Conservation (phyloP, 441 rosid genomes). For the Geranium incanum region DNA sequence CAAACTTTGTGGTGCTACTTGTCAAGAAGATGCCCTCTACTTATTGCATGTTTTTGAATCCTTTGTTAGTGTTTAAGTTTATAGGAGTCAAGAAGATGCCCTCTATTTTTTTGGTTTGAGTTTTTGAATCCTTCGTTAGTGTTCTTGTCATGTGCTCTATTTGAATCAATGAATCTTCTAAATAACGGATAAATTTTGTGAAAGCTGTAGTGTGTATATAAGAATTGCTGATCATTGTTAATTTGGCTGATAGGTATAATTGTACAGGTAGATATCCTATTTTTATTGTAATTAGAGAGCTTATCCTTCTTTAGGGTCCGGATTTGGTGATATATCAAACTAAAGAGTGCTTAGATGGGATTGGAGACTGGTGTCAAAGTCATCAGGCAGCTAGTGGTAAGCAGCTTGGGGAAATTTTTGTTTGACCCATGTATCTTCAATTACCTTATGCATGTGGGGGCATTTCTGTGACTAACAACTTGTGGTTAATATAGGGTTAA, state of each 20-base stretch:
- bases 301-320: constrained; percentile 59
- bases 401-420: constrained; percentile 16
- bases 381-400: constrained; percentile 91
- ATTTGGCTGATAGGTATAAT: constrained; percentile 6
- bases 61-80: not conserved
- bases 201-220: not conserved
- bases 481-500: constrained; percentile 50
- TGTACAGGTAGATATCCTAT: constrained; percentile 9
- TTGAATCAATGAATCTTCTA: not conserved
- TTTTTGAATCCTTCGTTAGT: not conserved
- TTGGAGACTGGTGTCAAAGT: constrained; percentile 86
- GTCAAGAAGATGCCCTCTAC: constrained; percentile 5
- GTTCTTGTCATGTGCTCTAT: not conserved
- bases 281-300: not conserved
- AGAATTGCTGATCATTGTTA: not conserved
- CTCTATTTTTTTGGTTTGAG: not conserved
- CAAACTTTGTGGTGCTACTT: not conserved
- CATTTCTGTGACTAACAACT: constrained; percentile 15
- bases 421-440: constrained; percentile 4
- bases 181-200: not conserved
- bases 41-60: not conserved
- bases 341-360: constrained; percentile 59
- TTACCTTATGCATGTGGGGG: not conserved
- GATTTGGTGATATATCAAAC: constrained; percentile 78
- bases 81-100: constrained; percentile 6